Percentiles rank a stretch among this genome's conserved stretches.
phyloP scores from a whole-genome alignment of 805 yeast genomes.

The Hanseniaspora mollemarum region DNA sequence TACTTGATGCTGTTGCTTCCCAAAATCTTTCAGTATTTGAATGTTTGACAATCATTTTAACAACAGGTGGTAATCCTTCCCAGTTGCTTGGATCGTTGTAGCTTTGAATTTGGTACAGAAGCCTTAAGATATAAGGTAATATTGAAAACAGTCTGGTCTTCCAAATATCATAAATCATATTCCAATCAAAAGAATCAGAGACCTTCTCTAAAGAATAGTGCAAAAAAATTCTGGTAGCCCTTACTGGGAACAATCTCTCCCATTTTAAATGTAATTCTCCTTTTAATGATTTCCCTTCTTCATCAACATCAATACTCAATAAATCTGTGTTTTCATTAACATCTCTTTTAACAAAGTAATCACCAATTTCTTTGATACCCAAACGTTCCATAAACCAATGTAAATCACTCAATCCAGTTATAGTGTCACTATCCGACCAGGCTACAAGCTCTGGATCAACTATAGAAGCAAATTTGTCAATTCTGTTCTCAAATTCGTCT shows the following conservation, averaged over 20 bases:
- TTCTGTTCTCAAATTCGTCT: slow-evolving; percentile 50
- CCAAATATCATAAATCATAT: slow-evolving; percentile 63
- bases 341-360: slow-evolving; percentile 72
- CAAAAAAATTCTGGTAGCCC: slow-evolving; percentile 88
- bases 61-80: slow-evolving; percentile 76
- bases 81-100: slow-evolving; percentile 91
- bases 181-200: slow-evolving; percentile 64
- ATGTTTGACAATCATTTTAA: slow-evolving; percentile 80
- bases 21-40: slow-evolving; percentile 90
- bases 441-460: slow-evolving; percentile 89
- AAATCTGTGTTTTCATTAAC: slow-evolving; percentile 68
- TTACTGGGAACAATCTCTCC: slow-evolving; percentile 87
- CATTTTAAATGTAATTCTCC: slow-evolving; percentile 76
- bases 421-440: slow-evolving; percentile 87
- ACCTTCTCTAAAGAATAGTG: slow-evolving; percentile 92
- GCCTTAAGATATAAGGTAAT: slow-evolving; percentile 77
- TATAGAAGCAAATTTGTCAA: slow-evolving; percentile 66
- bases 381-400: slow-evolving; percentile 98
- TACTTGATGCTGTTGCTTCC: slow-evolving; percentile 96
- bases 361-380: slow-evolving; percentile 88
- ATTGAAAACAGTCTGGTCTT: slow-evolving; percentile 86
- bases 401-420: slow-evolving; percentile 75
- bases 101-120: slow-evolving; percentile 82
- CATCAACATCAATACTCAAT: slow-evolving; percentile 76
- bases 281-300: slow-evolving; percentile 65